Base-by-base conservation (phyloP, 306 rosid species). In the Quercus gilva region DNA sequence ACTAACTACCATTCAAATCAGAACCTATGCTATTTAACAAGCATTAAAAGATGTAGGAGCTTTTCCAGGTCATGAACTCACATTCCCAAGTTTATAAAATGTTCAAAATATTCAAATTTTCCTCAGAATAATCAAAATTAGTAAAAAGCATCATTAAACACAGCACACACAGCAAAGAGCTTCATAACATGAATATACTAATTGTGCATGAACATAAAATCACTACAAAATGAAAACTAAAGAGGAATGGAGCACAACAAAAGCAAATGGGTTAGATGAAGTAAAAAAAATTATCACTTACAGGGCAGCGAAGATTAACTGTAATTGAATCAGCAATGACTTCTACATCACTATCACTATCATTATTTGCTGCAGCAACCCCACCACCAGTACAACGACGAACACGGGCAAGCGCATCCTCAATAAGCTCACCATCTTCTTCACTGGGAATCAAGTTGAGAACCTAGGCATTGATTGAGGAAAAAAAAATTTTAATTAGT, bases 231-330 rank as follows among this genome's bases (percentile, higher is more conserved):
- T 49, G 53, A 49, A 49, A 49, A 49, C 12, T 49, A 49, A 63
- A 26, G 69, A 14, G 29, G 69, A 59, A 21, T 21, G 17, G 29
- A 11, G 65, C 65, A 59, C 31, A 59, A 59, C 6, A 20, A 26
- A 59, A 45, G 25, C 33, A 11, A 41, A 55, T 26, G n/a, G 25
- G 25, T 26, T 21, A 31, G 18, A 31, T 28, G 37, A 29, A 56
- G 56, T 23, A 7, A 9, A 3, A 33, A n/a, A 45, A 68, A 18
- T 67, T 9, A 35, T 58, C 77, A 87, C 96, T 91, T 89, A 96
- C 99, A 1, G 99, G 99, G 77, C 99, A 96, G 41, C 99, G 98
- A 29, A 96, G 93, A 79, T 87, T 93, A 88, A 96, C 93, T 61
- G 85, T 79, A 81, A 96, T 87, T 59, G 90, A 88, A 82, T 96